These are phyloP conservation scores for Penicillium sp. DNA, from an alignment of 2,329 filamentous ascomycete genomes.

Conservation along the genomic window DNA sequence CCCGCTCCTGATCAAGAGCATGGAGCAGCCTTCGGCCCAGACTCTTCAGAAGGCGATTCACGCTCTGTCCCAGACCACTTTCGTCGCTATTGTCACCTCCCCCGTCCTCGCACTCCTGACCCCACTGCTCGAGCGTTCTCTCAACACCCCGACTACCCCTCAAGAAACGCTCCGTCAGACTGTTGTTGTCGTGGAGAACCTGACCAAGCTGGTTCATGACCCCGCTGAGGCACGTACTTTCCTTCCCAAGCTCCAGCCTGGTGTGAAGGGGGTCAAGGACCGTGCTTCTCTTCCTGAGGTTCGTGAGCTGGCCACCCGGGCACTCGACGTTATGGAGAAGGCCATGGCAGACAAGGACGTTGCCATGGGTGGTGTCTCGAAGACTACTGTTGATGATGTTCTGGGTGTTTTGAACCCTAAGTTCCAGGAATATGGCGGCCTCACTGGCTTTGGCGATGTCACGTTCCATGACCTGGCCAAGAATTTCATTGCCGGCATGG, in stretches of 20 bases:
- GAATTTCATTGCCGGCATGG: conserved; percentile 74
- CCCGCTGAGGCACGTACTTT: conserved; percentile 93
- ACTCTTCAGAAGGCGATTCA: conserved; percentile 94
- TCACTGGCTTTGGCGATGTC: conserved; percentile 58
- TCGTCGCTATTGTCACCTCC: conserved; percentile 91
- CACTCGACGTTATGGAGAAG: conserved; percentile 81
- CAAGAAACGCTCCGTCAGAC: conserved; percentile 96
- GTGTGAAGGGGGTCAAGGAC: conserved; percentile 82
- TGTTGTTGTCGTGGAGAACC: conserved; percentile 92
- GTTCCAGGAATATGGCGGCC: conserved; percentile 64
- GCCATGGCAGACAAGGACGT: conserved; percentile 73
- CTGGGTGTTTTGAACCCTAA: conserved; percentile 68
- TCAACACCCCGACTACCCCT: conserved; percentile 84
- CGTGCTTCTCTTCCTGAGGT: conserved; percentile 92
- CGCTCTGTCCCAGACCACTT: conserved; percentile 95
- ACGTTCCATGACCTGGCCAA: conserved; percentile 63
- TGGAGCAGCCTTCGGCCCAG: conserved; percentile 87
- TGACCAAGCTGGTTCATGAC: conserved; percentile 96
- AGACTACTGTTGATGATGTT: conserved; percentile 65
- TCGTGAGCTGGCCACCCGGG: conserved; percentile 78
- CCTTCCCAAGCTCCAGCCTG: conserved; percentile 87
- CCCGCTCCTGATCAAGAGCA: conserved; percentile 85
- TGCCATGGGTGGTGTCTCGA: conserved; percentile 54
- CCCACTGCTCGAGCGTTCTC: conserved; percentile 84
- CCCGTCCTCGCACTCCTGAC: conserved; percentile 92